Evolutionary conservation across 2,329 filamentous ascomycete species (phyloP).

Genomic region (Pyricularia grisea): DNA sequence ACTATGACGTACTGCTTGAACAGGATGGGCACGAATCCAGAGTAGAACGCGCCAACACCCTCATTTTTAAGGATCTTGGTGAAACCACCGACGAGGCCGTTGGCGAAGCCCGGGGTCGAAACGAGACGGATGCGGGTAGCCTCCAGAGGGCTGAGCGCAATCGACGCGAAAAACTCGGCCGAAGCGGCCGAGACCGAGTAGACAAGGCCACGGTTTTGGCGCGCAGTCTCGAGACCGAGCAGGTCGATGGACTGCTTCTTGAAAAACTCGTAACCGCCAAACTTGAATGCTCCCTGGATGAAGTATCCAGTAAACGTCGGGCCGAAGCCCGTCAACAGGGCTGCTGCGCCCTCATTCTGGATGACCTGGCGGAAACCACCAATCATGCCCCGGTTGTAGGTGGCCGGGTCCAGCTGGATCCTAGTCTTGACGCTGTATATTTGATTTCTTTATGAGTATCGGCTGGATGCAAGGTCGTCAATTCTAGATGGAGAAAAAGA

Average conservation of each 20-base stretch:
- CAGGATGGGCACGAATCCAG: constrained; percentile 69
- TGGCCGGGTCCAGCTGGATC: constrained; percentile 74
- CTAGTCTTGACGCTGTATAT: constrained; percentile 72
- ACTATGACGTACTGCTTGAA: constrained; percentile 57
- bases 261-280: constrained; percentile 83
- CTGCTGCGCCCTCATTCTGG: constrained; percentile 63
- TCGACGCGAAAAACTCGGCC: constrained; percentile 55
- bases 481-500: too few relatives aligned
- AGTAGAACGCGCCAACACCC: constrained; percentile 72
- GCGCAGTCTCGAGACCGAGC: constrained; percentile 60
- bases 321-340: constrained; percentile 68
- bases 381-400: constrained; percentile 73
- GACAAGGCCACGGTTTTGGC: constrained; percentile 62
- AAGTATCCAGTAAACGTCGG: constrained; percentile 76
- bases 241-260: constrained; percentile 72
- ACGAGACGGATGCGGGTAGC: constrained; percentile 80
- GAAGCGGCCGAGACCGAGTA: constrained; percentile 55
- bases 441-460: neutral
- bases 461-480: neutral
- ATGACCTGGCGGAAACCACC: constrained; percentile 72
- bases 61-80: constrained; percentile 65
- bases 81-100: constrained; percentile 62
- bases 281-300: constrained; percentile 80
- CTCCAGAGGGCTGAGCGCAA: constrained; percentile 75
- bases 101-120: constrained; percentile 67